phyloP scores from a whole-genome alignment of 2,329 filamentous ascomycete species.

The Alternaria sp. region DNA sequence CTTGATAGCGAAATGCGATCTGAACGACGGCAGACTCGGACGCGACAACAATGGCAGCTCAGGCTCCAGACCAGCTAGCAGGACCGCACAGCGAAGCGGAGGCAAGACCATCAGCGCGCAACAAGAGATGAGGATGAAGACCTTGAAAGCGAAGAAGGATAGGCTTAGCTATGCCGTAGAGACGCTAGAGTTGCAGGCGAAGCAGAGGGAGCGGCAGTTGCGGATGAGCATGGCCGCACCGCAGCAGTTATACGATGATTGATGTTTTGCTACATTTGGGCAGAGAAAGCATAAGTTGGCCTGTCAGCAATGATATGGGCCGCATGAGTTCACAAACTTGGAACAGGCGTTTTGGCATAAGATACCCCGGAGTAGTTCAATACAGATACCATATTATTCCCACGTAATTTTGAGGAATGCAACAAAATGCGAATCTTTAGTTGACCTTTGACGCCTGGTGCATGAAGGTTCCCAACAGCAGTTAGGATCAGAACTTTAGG shows the following conservation, averaged over 20 bases:
- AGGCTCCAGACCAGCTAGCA: conserved; percentile 32
- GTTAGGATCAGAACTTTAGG: background rate
- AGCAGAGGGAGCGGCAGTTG: conserved; percentile 74
- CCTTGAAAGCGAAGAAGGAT: conserved; percentile 81
- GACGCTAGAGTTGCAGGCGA: conserved; percentile 82
- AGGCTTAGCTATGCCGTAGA: conserved; percentile 86
- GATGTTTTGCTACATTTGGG: background rate
- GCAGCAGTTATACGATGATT: conserved; percentile 47
- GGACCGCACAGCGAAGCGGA: conserved; percentile 30
- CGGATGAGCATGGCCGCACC: conserved; percentile 73
- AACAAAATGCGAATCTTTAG: background rate
- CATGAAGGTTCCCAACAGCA: background rate
- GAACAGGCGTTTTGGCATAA: conserved; percentile 34
- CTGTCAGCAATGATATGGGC: background rate
- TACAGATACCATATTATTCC: background rate
- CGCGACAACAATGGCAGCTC: conserved; percentile 38
- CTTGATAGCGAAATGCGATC: conserved; percentile 79
- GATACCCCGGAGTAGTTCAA: conserved; percentile 32
- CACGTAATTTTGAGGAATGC: background rate
- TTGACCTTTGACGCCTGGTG: background rate
- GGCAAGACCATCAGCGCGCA: conserved; percentile 51
- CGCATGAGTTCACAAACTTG: background rate
- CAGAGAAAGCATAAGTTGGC: background rate
- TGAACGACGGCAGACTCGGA: conserved; percentile 76
- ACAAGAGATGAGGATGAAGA: conserved; percentile 66